Conservation (phyloP, 208 protist species). For the Leishmania tarentolae region DNA sequence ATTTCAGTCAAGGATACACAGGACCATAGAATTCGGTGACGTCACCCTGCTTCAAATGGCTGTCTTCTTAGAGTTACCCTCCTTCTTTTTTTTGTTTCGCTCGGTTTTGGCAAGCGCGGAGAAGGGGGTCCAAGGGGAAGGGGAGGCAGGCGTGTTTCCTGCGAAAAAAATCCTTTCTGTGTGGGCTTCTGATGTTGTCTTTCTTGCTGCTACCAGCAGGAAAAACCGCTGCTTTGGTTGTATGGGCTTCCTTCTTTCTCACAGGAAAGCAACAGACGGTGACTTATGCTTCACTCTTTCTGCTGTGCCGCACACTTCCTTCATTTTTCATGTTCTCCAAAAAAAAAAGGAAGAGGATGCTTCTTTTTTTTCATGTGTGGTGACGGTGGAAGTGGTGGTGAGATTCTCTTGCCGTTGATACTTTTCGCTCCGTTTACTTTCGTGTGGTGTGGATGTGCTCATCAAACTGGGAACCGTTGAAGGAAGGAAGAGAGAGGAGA, state of each 20-base stretch:
- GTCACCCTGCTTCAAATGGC: not conserved
- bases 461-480: not conserved
- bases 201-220: not conserved
- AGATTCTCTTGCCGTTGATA: too few species aligned
- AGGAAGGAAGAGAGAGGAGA: not conserved
- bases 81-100: not conserved
- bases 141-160: not conserved
- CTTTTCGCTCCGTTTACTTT: not conserved
- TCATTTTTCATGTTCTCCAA: not conserved
- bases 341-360: not conserved
- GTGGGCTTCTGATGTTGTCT: not conserved
- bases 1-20: not conserved
- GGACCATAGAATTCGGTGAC: not conserved
- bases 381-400: too few species aligned
- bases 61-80: not conserved
- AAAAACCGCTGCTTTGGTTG: not conserved
- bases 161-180: not conserved
- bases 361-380: too few species aligned
- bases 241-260: not conserved
- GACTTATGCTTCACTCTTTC: not conserved
- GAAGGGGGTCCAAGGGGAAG: not conserved
- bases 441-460: not conserved
- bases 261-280: not conserved
- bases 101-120: not conserved
- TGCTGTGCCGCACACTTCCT: not conserved